Evolutionary conservation across 2,329 filamentous ascomycete species (phyloP).

Genomic region (Xylaria hypoxylon): DNA sequence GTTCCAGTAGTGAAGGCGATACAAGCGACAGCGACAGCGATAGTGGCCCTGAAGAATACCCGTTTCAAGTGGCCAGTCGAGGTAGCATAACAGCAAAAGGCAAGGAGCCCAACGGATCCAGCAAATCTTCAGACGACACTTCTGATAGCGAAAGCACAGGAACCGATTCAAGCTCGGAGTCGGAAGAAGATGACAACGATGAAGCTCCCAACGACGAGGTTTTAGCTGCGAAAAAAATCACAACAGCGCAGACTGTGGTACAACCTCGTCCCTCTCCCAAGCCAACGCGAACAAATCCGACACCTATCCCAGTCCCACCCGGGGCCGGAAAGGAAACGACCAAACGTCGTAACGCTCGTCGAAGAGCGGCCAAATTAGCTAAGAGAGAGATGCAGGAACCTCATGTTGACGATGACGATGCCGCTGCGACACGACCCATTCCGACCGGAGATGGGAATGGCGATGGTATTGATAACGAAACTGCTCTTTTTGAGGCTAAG

Average conservation of each 20-base stretch:
- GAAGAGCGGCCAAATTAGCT: constrained; percentile 55
- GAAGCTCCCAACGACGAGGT: background rate
- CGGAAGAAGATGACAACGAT: constrained; percentile 12
- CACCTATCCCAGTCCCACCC: constrained; percentile 46
- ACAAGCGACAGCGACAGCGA: constrained; percentile 42
- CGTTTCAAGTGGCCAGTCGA: constrained; percentile 4
- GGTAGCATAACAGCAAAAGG: background rate
- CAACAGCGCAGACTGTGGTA: background rate
- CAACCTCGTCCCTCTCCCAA: constrained; percentile 7
- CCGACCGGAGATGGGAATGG: constrained; percentile 9
- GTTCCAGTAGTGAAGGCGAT: constrained; percentile 38
- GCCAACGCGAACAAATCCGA: background rate
- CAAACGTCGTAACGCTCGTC: constrained; percentile 64
- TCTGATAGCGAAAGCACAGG: constrained; percentile 13
- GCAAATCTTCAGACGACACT: constrained; percentile 24
- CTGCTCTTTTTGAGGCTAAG: constrained; percentile 61
- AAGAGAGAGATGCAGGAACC: constrained; percentile 44
- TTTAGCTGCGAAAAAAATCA: background rate
- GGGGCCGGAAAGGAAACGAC: constrained; percentile 57
- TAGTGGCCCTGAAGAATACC: constrained; percentile 43
- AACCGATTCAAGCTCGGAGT: constrained; percentile 23
- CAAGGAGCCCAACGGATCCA: constrained; percentile 24
- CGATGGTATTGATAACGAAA: constrained; percentile 45
- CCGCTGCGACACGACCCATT: constrained; percentile 6
- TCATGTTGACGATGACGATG: background rate